Percentiles rank a stretch among this genome's conserved stretches.
Evolutionary conservation across 345 rosid species (phyloP).

Genomic region (Hibiscus mutabilis): DNA sequence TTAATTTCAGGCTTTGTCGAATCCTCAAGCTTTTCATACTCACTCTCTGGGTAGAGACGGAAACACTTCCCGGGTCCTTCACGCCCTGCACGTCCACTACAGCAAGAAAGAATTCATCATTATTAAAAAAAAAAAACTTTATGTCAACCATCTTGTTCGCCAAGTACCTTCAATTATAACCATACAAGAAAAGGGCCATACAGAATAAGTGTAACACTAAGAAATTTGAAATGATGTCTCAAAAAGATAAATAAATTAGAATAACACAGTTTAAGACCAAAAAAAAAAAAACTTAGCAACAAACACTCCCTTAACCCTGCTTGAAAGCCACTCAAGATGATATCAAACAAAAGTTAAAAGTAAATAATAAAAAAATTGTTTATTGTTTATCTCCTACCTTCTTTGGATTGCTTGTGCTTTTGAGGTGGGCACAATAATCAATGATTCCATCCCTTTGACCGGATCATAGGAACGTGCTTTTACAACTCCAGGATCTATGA

Average conservation of each 20-base stretch:
- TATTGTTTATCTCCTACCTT: constrained; percentile 39
- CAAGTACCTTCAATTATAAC: constrained; percentile 1
- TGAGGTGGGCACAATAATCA: constrained; percentile 68
- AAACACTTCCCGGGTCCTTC: constrained; percentile 94
- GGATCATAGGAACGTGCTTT: constrained; percentile 55
- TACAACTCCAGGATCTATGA: constrained; percentile 86
- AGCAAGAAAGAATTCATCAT: constrained; percentile 17
- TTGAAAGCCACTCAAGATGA: constrained; percentile 13
- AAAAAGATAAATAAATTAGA: neutral
- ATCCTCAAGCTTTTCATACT: constrained; percentile 87
- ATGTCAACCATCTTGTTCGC: neutral
- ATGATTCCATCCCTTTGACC: constrained; percentile 48
- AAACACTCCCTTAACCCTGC: neutral
- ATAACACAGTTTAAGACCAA: neutral
- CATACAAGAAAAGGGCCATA: neutral
- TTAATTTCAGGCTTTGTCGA: constrained; percentile 90
- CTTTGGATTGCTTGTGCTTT: constrained; percentile 90
- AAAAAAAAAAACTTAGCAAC: neutral
- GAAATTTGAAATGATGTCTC: neutral
- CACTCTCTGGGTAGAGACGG: constrained; percentile 81
- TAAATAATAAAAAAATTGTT: neutral
- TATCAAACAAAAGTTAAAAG: neutral
- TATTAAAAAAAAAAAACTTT: neutral
- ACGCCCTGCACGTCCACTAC: constrained; percentile 95
- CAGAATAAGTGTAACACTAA: neutral